These are phyloP conservation scores for Benincasa hispida DNA, from an alignment of 306 rosid species.

Conservation along the genomic window DNA sequence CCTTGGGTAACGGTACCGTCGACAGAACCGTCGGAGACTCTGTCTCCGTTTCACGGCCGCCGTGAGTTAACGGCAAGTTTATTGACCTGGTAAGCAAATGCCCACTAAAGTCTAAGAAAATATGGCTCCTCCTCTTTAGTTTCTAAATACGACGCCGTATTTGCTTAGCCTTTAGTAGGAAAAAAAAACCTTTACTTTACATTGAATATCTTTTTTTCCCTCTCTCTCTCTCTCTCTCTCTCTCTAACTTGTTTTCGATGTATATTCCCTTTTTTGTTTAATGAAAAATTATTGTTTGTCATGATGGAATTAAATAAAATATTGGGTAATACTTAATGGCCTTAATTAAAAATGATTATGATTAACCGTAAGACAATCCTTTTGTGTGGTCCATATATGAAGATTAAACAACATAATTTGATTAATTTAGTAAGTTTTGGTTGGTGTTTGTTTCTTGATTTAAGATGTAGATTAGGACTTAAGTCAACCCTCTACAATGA, in stretches of 20 bases:
- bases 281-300: not conserved
- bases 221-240: not conserved
- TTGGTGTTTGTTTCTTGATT: not conserved
- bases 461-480: not conserved
- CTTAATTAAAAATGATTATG: not conserved
- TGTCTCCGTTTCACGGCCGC: slow-evolving; percentile 57
- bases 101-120: not conserved
- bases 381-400: not conserved
- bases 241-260: not conserved
- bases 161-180: not conserved
- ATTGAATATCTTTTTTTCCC: not conserved
- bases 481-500: slow-evolving; percentile 1
- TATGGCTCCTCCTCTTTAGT: not conserved
- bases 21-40: slow-evolving; percentile 49
- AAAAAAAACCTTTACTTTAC: not conserved
- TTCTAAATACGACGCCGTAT: not conserved
- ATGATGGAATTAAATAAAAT: not conserved
- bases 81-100: not conserved
- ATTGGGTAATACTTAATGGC: not conserved
- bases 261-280: not conserved
- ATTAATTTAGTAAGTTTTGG: not conserved
- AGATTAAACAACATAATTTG: not conserved
- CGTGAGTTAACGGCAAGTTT: too few species aligned
- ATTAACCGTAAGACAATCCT: not conserved
- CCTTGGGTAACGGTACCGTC: slow-evolving; percentile 26